Evolutionary conservation across 192 early-diverging fungal species (phyloP).

Genomic region (Dispira simplex): DNA sequence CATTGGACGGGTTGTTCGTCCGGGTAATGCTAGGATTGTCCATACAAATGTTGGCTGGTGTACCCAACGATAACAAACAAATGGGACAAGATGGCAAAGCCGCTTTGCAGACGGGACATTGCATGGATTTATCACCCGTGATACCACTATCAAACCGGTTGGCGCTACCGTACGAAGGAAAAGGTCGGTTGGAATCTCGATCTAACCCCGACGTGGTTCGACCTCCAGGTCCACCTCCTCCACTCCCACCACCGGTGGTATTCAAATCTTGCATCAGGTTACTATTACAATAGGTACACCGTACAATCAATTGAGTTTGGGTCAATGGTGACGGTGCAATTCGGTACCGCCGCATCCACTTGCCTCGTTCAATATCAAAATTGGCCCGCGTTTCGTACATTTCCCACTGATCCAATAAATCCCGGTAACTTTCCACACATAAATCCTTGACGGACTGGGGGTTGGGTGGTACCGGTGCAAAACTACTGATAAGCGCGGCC

Average conservation of each 20-base stretch:
- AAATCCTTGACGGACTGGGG: slow-evolving; percentile 14
- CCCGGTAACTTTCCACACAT: slow-evolving; percentile 55
- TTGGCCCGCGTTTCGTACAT: slow-evolving; percentile 70
- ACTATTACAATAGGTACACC: slow-evolving; percentile 78
- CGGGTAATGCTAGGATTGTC: background rate
- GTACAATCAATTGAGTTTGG: slow-evolving; percentile 66
- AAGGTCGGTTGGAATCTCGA: slow-evolving; percentile 7
- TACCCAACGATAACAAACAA: slow-evolving; percentile 28
- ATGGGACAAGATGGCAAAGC: slow-evolving; percentile 26
- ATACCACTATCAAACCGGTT: background rate
- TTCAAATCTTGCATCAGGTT: slow-evolving; percentile 18
- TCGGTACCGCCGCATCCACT: slow-evolving; percentile 32
- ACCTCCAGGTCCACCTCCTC: background rate
- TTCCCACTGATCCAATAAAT: slow-evolving; percentile 74
- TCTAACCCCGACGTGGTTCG: background rate
- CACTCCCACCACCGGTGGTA: slow-evolving; percentile 11
- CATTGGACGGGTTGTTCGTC: background rate
- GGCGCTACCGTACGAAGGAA: slow-evolving; percentile 10
- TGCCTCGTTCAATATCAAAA: slow-evolving; percentile 82
- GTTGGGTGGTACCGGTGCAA: slow-evolving; percentile 16
- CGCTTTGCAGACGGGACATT: slow-evolving; percentile 22
- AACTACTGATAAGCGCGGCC: slow-evolving; percentile 48
- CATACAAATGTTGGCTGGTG: slow-evolving; percentile 16
- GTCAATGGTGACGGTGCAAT: slow-evolving; percentile 34
- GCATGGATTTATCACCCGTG: slow-evolving; percentile 14